Evolutionary conservation across 225 moss, liverwort and hornwort genomes (phyloP), one percentile per base, ranked within the genome.

Genomic region (Physcomitrium patens): DNA sequence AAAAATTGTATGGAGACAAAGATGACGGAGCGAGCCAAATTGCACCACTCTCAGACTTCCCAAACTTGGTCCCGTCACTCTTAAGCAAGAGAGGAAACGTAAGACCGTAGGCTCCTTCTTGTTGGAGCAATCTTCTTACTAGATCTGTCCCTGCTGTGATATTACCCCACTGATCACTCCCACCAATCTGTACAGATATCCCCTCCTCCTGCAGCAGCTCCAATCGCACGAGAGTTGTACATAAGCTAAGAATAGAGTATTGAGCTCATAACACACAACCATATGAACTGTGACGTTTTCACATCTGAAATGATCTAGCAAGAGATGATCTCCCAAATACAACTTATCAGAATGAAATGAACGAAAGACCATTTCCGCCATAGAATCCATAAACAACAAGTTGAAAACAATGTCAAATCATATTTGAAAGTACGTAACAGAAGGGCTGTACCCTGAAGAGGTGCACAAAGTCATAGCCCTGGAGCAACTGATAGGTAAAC

Each of bases 141-240:
- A 97, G 60, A 57, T 97, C 97, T 23, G 97, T 97, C 10, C 97
- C 97, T 3, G 93, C 97, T n/a, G 89, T 94, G 77, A 97, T 97
- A 77, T 97, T 97, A 37, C 94, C 94, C 97, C 97, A 97, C 70
- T 97, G 94, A 72, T 97, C 94, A 64, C 94, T 97, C 43, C 94
- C 97, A 5, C 97, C 97, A 53, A 97, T 90, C 72, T 97, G 97
- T n/a, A 97, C 85, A 7, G 83, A 87, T 62, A 97, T 83, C 15
- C 94, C 91, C 68, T 90, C 86, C 65, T 91, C 87, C 88, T 88
- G 83, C 41, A 26, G 44, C 23, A 54, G 10, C 37, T 37, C 55
- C 65, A 65, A 56, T 10, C 55, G 12, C 45, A 65, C 54, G 27
- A 65, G 27, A 69, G 20, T n/a, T 53, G 22, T 12, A 37, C 67